Base-by-base conservation (phyloP, 164 flowering plant genomes). In the Paratinospora sagittata region DNA sequence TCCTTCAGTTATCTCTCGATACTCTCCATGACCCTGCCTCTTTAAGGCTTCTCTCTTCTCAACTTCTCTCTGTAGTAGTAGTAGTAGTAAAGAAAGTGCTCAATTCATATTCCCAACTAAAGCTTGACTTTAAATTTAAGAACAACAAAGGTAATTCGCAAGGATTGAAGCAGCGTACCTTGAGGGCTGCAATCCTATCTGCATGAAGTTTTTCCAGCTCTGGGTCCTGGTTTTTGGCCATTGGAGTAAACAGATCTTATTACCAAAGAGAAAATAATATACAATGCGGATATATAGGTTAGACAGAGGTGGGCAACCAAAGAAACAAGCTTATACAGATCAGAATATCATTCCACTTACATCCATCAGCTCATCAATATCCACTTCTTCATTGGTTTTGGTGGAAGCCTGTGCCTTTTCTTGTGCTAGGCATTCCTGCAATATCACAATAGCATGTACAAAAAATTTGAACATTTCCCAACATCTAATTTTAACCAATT, bases 151-250 rank as follows among this genome's bases (percentile, higher is more conserved):
- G 27, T 27, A 4, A 43, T 24, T 66, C 27, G 3, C n/a, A 67
- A 19, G 8, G 71, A 43, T 0, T 8, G 30, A 55, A 43, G 39
- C 47, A 24, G 55, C 81, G 55, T n/a, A 90, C 98, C 98, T 88
- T 90, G 65, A 92, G 90, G 66, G 96, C 84, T 41, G 93, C 91
- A 73, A 95, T 95, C 82, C 98, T 84, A 65, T 95, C 97, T 0
- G 97, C 94, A 70, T 95, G 97, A 79, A 95, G 77, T 70, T 87
- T 92, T 82, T 95, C 98, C 75, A 95, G 85, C 85, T 95, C 98
- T 23, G 98, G 98, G 74, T 95, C 98, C 98, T 91, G 74, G 47
- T 27, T 71, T 30, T 57, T 41, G 72, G 24, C 67, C 34, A 72
- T 67, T 9, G 30, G 13, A 58, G 37, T 34, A 12, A 52, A 27